Evolutionary conservation across 305 asterid genomes (phyloP).

Genomic region (Fraxinus platypoda): DNA sequence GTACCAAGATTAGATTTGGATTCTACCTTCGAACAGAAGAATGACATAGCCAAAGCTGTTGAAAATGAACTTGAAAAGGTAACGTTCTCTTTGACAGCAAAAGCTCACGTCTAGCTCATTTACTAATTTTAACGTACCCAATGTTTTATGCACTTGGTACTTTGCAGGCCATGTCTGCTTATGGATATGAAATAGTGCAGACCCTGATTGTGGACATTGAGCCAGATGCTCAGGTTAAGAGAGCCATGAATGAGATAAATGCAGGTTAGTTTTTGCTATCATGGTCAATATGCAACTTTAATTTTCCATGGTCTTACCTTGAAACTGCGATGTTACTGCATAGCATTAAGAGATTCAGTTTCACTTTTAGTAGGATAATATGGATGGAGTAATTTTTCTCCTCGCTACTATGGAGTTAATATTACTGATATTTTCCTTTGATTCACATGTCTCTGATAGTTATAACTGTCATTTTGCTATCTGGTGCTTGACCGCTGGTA

Average conservation of each 20-base stretch:
- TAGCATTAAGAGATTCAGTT: neutral
- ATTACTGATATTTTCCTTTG: neutral
- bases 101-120: neutral
- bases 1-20: slow-evolving; percentile 24
- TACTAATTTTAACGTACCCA: neutral
- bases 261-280: slow-evolving; percentile 15
- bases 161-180: slow-evolving; percentile 28
- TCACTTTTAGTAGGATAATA: neutral
- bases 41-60: slow-evolving; percentile 27
- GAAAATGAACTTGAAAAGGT: slow-evolving; percentile 27
- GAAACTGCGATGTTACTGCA: neutral
- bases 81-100: neutral
- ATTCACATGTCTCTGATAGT: neutral
- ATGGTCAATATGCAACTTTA: neutral
- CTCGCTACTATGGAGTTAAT: neutral
- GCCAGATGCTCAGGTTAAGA: slow-evolving; percentile 23
- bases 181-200: slow-evolving; percentile 30
- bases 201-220: slow-evolving; percentile 27
- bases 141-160: neutral
- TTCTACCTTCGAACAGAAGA: slow-evolving; percentile 27
- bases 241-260: slow-evolving; percentile 31
- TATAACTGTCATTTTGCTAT: neutral
- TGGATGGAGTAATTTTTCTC: neutral
- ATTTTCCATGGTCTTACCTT: neutral
- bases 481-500: neutral